Conservation (phyloP, 1,139 yeast species). For the Kodamaea fungicola region DNA sequence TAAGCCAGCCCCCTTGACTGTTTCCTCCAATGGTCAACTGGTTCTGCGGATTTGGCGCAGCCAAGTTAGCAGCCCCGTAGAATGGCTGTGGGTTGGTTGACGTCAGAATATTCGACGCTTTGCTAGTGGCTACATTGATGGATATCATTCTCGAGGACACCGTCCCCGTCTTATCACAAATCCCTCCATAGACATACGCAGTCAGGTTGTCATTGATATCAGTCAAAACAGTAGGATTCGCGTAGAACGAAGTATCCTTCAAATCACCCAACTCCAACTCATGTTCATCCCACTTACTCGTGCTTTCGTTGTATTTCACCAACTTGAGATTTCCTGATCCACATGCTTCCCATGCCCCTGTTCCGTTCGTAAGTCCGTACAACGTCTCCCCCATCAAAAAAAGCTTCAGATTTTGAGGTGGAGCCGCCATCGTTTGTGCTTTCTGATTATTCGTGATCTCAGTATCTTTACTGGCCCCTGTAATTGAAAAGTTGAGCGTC, state of each 20-base stretch:
- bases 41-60: slow-evolving; percentile 40
- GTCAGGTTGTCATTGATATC: slow-evolving; percentile 27
- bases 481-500: slow-evolving; percentile 31
- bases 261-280: slow-evolving; percentile 21
- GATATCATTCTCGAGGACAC: slow-evolving; percentile 38
- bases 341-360: slow-evolving; percentile 19
- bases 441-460: slow-evolving; percentile 18
- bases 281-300: slow-evolving; percentile 23
- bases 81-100: slow-evolving; percentile 51
- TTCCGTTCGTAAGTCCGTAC: slow-evolving; percentile 24
- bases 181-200: slow-evolving; percentile 51
- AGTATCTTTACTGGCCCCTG: slow-evolving; percentile 23
- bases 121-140: slow-evolving; percentile 21
- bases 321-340: slow-evolving; percentile 28
- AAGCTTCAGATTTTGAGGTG: slow-evolving; percentile 33
- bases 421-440: slow-evolving; percentile 22
- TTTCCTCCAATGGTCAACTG: slow-evolving; percentile 53
- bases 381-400: slow-evolving; percentile 28
- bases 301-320: slow-evolving; percentile 18
- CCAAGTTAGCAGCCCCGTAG: slow-evolving; percentile 42
- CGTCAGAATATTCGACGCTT: slow-evolving; percentile 32
- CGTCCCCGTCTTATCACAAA: slow-evolving; percentile 15
- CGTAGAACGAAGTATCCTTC: slow-evolving; percentile 30
- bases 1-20: slow-evolving; percentile 53
- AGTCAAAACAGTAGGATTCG: slow-evolving; percentile 33